Base-by-base conservation (phyloP, 495 filamentous ascomycete genomes). In the Niebla homalea region DNA sequence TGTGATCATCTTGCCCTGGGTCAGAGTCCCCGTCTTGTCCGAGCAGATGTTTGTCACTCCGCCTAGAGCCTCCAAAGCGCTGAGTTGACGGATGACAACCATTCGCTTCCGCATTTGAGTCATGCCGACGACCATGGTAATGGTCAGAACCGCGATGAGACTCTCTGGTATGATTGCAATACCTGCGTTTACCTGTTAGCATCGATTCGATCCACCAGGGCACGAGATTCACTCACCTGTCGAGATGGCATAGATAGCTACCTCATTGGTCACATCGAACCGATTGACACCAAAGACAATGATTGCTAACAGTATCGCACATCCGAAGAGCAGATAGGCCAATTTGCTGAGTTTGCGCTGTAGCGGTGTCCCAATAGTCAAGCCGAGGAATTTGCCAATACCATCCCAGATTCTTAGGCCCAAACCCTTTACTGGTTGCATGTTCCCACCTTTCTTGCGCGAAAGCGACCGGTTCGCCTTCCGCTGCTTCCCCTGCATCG, bases 41-140 rank as follows among this genome's bases (percentile, higher is more conserved):
- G 85, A 89, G 63, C 86, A 92, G 55, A 92, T 90, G 57, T 89
- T 89, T 48, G 84, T 89, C 35, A 90, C 83, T 36, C 85, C 85
- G 12, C 85, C 87, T 14, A 92, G 77, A 1, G 86, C 86, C 62
- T 92, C 86, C 0, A 92, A 74, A 8, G 85, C 85, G 46, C 81
- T 82, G 20, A 89, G 69, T 55, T 86, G 79, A n/a, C 86, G 81
- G 21, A 89, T 79, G 41, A 90, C 80, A 8, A 90, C 86, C 50
- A 86, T 84, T 4, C 79, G 72, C 58, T 79, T 80, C 1, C 79
- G 71, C 85, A 92, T 90, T 16, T 76, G 73, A 2, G 80, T 83
- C 51, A 84, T 86, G 2, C 85, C 85, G 20, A 84, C 82, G 25
- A 86, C 84, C 68, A 85, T 84, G 20, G 81, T 83, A 49, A 85